A percentile compares a stretch with the other conserved stretches of the same genome.
phyloP scores from a whole-genome alignment of 192 early-diverging fungal species.

The Bifiguratus adelaidae region DNA sequence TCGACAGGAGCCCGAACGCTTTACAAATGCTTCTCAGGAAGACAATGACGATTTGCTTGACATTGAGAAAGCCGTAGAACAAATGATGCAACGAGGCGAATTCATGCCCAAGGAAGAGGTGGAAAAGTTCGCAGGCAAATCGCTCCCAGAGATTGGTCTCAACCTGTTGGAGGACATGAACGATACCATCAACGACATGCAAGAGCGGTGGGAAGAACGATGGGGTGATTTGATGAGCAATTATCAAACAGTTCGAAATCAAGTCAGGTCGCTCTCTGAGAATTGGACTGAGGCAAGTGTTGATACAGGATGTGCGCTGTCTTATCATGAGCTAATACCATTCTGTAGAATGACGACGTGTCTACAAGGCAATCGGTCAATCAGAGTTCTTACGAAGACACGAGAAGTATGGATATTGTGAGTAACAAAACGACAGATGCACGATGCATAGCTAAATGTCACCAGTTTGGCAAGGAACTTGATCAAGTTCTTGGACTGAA shows the following conservation, averaged over 20 bases:
- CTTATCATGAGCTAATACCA: too few relatives aligned
- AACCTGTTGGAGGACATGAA: neutral
- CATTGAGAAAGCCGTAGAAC: neutral
- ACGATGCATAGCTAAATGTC: too few relatives aligned
- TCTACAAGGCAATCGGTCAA: too few relatives aligned
- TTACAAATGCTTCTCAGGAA: neutral
- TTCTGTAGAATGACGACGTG: too few relatives aligned
- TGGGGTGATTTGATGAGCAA: constrained; percentile 7
- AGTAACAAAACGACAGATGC: too few relatives aligned
- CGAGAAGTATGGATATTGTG: too few relatives aligned
- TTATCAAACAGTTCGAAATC: constrained; percentile 2
- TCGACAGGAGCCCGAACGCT: neutral
- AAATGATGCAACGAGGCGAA: neutral
- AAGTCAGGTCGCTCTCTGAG: too few relatives aligned
- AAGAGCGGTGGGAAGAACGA: constrained; percentile 4
- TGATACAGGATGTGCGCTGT: too few relatives aligned
- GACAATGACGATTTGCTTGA: neutral
- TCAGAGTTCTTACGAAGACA: too few relatives aligned
- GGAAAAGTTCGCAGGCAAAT: neutral
- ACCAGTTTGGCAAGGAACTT: too few relatives aligned
- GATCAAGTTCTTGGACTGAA: too few relatives aligned
- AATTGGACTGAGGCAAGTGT: too few relatives aligned
- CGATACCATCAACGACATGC: constrained; percentile 2
- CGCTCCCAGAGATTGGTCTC: neutral
- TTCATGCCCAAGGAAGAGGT: neutral